A percentile compares a stretch with the other conserved stretches of the same genome.
These are phyloP conservation scores for Hyaloscypha bicolor DNA, from an alignment of 495 filamentous ascomycete species.

Conservation along the genomic window DNA sequence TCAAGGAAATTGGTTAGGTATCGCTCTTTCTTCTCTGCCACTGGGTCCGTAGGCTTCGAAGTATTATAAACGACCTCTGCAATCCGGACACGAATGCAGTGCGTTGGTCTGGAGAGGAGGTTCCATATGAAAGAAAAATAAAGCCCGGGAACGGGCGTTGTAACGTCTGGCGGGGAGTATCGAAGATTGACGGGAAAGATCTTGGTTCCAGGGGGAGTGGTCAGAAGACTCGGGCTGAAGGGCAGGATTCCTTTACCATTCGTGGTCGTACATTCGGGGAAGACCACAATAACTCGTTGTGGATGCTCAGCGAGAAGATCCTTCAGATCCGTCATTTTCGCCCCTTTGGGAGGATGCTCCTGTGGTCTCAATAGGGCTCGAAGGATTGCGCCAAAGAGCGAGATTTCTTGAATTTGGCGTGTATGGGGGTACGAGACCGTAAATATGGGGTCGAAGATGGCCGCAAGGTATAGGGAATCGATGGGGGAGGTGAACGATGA, in stretches of 20 bases:
- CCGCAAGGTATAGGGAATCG: slow-evolving; percentile 93
- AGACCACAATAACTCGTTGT: slow-evolving; percentile 74
- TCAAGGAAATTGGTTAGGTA: slow-evolving; percentile 56
- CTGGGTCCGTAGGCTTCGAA: slow-evolving; percentile 32
- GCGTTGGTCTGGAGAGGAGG: slow-evolving; percentile 80
- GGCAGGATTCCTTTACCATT: slow-evolving; percentile 92
- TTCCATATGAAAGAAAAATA: slow-evolving; percentile 79
- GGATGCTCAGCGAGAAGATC: slow-evolving; percentile 69
- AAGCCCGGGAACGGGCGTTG: slow-evolving; percentile 79
- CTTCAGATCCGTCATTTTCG: slow-evolving; percentile 59
- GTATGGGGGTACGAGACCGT: slow-evolving; percentile 76
- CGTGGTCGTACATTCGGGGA: slow-evolving; percentile 91
- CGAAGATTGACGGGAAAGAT: slow-evolving; percentile 90
- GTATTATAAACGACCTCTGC: slow-evolving; percentile 67
- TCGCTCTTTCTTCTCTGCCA: slow-evolving; percentile 38
- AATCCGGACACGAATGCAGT: slow-evolving; percentile 87
- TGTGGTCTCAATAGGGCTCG: slow-evolving; percentile 68
- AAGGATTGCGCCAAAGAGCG: slow-evolving; percentile 71
- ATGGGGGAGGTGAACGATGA: slow-evolving; percentile 89
- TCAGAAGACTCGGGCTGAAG: slow-evolving; percentile 72
- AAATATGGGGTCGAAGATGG: slow-evolving; percentile 95
- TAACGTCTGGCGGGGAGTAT: slow-evolving; percentile 86
- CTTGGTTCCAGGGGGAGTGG: slow-evolving; percentile 60
- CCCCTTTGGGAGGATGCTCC: slow-evolving; percentile 46
- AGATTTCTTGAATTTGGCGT: slow-evolving; percentile 71